Conservation (phyloP, 257 asterid species). For the Scutellaria baicalensis region DNA sequence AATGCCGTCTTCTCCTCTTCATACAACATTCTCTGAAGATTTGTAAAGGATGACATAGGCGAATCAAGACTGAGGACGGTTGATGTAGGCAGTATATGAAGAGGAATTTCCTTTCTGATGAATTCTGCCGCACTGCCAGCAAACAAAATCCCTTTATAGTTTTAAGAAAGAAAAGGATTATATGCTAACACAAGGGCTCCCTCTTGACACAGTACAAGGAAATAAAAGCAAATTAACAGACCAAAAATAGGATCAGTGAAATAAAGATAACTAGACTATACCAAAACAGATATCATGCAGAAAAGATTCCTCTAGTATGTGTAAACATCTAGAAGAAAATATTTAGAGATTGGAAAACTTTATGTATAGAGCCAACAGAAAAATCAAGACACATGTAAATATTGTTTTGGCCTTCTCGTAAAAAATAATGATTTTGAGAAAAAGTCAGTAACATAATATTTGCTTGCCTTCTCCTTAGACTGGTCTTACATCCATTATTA, state of each 20-base stretch:
- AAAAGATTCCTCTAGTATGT: not conserved
- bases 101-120: conserved; percentile 89
- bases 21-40: conserved; percentile 72
- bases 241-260: not conserved
- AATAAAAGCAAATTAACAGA: not conserved
- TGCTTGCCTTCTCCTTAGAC: not conserved
- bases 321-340: not conserved
- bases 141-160: conserved; percentile 16
- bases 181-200: not conserved
- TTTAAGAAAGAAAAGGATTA: not conserved
- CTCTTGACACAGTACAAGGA: not conserved
- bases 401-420: not conserved
- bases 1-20: conserved; percentile 93
- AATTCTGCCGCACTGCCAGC: conserved; percentile 90
- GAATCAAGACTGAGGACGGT: conserved; percentile 65
- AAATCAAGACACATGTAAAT: not conserved
- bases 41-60: conserved; percentile 65
- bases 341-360: not conserved
- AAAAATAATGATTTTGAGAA: not conserved
- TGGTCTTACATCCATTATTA: too few relatives aligned
- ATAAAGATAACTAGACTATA: not conserved
- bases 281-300: not conserved
- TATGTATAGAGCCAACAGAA: not conserved
- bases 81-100: conserved; percentile 62
- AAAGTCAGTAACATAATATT: not conserved